Base-by-base conservation (phyloP, 306 rosid species). In the Quercus mongolica region DNA sequence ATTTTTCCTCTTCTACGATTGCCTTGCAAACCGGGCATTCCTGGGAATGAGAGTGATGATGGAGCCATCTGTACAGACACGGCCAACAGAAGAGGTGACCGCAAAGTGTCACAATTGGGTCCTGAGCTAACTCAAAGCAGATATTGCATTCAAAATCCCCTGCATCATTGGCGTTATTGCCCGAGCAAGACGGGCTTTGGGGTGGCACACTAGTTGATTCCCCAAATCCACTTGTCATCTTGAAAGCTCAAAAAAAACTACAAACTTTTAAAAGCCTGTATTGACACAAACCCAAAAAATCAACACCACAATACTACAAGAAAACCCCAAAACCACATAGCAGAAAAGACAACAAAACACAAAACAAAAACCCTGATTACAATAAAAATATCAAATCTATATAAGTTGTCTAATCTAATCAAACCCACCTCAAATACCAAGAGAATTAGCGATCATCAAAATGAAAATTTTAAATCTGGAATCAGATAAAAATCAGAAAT, bases 1-100 rank as follows among this genome's bases (percentile, higher is more conserved):
- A 79, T 75, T 91, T 95, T 28, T 90, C 92, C 57, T 92, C 95
- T 58, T 89, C 85, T 18, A 95, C 59, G 13, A 92, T 87, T 52
- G 97, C 97, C 87, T 95, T 95, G 75, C 98, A 95, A 77, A 95
- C 97, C 1, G 99, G 99, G 80, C 99, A 95, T 77, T 92, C 97
- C 69, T 95, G 97, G 30, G 85, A 91, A 73, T 92, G 94, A 1
- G 99, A 95, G 83, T 95, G 99, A 81, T 91, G 91, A 30, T 90
- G 98, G 28, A 95, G 92, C 99, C 99, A 93, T 74, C 86, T 81
- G 76, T 93, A 93, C 9, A 95, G 85, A 74, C 99, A 95, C 3
- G 99, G 98, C 99, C 98, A 95, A 81, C 98, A 95, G 77, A 82
- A 95, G 41, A 95, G 86, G 64, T 95, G 99, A 28, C 99, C 99